Conservation (phyloP, 768 basidiomycete genomes). For the Naganishia friedmannii region DNA sequence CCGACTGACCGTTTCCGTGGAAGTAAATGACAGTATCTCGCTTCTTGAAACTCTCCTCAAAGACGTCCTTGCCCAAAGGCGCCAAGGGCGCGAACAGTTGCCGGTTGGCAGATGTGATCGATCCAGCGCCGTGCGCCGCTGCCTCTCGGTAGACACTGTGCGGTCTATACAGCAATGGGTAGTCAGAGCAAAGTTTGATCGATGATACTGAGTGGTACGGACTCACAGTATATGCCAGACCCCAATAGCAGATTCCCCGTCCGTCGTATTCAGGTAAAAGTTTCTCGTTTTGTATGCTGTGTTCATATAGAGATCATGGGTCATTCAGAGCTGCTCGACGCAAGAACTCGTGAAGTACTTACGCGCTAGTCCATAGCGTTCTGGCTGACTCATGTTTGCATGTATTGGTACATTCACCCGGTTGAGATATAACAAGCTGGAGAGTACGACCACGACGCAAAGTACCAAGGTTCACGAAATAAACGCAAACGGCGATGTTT, state of each 20-base stretch:
- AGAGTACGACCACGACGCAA: neutral
- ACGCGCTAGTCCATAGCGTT: conserved; percentile 79
- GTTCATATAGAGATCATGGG: neutral
- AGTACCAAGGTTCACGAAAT: neutral
- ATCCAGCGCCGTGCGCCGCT: neutral
- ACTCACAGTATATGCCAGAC: conserved; percentile 48
- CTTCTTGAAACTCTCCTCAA: conserved; percentile 60
- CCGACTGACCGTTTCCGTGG: conserved; percentile 67
- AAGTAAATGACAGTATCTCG: conserved; percentile 82
- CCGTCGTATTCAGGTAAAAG: conserved; percentile 66
- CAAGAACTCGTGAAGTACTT: conserved; percentile 36
- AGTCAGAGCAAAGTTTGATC: conserved; percentile 56
- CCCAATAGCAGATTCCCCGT: conserved; percentile 70
- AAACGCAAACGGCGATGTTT: neutral
- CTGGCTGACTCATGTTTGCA: conserved; percentile 66
- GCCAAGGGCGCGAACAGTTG: conserved; percentile 50
- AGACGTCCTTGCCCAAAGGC: conserved; percentile 53
- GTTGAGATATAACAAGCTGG: conserved; percentile 65
- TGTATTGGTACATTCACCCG: conserved; percentile 63
- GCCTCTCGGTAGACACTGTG: conserved; percentile 41
- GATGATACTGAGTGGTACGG: neutral
- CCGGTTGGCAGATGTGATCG: neutral
- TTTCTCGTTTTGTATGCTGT: conserved; percentile 76
- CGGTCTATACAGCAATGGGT: conserved; percentile 50
- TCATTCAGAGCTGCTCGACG: neutral